phyloP scores from a whole-genome alignment of 2,329 filamentous ascomycete genomes.

The Fonsecaea pedrosoi region DNA sequence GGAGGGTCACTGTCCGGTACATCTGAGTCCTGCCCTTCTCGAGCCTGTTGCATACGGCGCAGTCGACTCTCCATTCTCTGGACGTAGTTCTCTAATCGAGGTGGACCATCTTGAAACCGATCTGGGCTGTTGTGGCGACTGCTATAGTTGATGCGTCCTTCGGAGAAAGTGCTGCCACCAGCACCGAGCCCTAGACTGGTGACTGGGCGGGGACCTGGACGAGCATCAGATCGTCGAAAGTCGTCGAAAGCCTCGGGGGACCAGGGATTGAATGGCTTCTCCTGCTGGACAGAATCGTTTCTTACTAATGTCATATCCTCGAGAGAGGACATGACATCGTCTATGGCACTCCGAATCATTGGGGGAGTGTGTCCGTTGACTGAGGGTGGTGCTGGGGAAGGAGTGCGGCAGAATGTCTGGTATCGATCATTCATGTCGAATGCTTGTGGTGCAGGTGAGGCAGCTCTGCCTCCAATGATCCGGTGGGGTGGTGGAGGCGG shows the following conservation, averaged over 20 bases:
- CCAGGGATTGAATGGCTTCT: conserved; percentile 74
- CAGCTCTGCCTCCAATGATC: conserved; percentile 59
- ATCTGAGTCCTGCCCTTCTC: conserved; percentile 48
- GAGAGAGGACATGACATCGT: conserved; percentile 94
- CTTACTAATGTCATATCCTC: conserved; percentile 78
- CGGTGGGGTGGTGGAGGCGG: conserved; percentile 83
- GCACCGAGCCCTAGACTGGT: conserved; percentile 75
- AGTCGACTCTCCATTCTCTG: conserved; percentile 88
- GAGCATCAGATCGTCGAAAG: conserved; percentile 45
- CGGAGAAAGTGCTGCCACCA: conserved; percentile 53
- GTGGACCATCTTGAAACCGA: conserved; percentile 63
- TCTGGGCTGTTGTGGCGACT: conserved; percentile 57
- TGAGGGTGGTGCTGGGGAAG: conserved; percentile 73
- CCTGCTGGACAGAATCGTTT: conserved; percentile 56
- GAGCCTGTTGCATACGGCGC: conserved; percentile 68
- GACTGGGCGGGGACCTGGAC: conserved; percentile 63
- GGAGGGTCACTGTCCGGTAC: conserved; percentile 63
- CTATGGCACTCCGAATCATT: conserved; percentile 92
- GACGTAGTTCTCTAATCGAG: conserved; percentile 83
- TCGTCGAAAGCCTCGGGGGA: conserved; percentile 84
- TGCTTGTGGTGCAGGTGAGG: conserved; percentile 53
- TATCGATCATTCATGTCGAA: conserved; percentile 49
- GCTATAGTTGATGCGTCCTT: conserved; percentile 67
- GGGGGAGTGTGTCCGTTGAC: conserved; percentile 80
- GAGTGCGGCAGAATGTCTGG: conserved; percentile 61